These are phyloP conservation scores for Clarireedia hainanense DNA, from an alignment of 2,329 filamentous ascomycete genomes.

Conservation along the genomic window DNA sequence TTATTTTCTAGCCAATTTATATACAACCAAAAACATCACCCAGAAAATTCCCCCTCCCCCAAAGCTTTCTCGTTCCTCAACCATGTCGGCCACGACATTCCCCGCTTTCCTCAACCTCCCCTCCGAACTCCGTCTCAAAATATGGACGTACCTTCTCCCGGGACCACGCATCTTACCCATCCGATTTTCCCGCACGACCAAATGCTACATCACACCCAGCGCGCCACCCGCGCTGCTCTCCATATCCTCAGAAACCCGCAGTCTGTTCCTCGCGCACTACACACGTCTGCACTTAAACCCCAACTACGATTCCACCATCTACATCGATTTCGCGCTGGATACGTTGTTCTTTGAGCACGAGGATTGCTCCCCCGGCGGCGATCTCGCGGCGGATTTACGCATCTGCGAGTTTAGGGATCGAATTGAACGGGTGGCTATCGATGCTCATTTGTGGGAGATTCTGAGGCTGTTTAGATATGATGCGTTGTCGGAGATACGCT, in stretches of 20 bases:
- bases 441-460: slow-evolving; percentile 12
- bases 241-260: slow-evolving; percentile 11
- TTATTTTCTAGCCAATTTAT: not conserved
- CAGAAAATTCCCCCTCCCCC: not conserved
- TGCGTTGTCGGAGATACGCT: slow-evolving; percentile 6
- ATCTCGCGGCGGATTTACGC: slow-evolving; percentile 8
- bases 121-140: slow-evolving; percentile 10
- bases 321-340: slow-evolving; percentile 12
- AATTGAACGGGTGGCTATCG: slow-evolving; percentile 11
- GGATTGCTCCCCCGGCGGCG: slow-evolving; percentile 11
- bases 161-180: slow-evolving; percentile 5
- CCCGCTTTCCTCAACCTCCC: slow-evolving; percentile 6
- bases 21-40: not conserved
- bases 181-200: slow-evolving; percentile 1
- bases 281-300: slow-evolving; percentile 3
- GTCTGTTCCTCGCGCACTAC: slow-evolving; percentile 8
- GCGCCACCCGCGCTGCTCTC: slow-evolving; percentile 6
- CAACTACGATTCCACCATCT: slow-evolving; percentile 10
- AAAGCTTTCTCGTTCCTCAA: not conserved
- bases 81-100: not conserved
- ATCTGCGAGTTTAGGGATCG: not conserved
- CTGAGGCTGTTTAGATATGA: slow-evolving; percentile 10
- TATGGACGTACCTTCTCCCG: slow-evolving; percentile 5
- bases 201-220: slow-evolving; percentile 3
- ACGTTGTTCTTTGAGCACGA: slow-evolving; percentile 13